These are phyloP conservation scores for Silene uniflora DNA, from an alignment of 148 eudicot genomes.

Conservation along the genomic window DNA sequence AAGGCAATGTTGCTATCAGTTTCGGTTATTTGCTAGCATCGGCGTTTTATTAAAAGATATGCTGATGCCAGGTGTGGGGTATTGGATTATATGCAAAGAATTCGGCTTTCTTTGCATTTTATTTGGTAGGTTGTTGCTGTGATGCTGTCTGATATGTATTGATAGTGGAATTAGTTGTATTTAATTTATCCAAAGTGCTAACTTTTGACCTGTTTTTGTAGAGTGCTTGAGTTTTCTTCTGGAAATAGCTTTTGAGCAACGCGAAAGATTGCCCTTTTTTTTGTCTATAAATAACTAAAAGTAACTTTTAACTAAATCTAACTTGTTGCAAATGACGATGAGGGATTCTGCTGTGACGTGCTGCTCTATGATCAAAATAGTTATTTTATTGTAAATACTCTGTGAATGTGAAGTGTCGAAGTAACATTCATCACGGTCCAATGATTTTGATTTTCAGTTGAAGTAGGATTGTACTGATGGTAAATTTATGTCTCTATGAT, in stretches of 20 bases:
- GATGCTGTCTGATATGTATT: background rate
- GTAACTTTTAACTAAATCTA: background rate
- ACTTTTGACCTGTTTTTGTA: background rate
- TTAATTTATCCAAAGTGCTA: background rate
- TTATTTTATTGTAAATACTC: too few species aligned
- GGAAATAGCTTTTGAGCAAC: background rate
- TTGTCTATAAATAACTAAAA: background rate
- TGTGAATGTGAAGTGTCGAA: too few species aligned
- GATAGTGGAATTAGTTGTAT: background rate
- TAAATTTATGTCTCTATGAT: background rate
- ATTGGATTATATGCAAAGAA: too few species aligned
- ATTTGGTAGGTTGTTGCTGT: background rate
- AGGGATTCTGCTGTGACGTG: background rate
- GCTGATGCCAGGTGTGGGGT: background rate
- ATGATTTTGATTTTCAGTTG: background rate
- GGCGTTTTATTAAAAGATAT: too few species aligned
- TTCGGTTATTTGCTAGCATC: too few species aligned
- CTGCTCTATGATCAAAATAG: background rate
- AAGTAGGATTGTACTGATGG: background rate
- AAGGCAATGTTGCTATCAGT: too few species aligned
- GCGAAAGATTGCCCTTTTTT: too few species aligned
- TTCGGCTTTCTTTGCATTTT: too few species aligned
- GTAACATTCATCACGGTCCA: background rate
- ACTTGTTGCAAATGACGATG: background rate
- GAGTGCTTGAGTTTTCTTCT: background rate